Base-by-base conservation (phyloP, 768 basidiomycete species). In the Lentinula sp. region DNA sequence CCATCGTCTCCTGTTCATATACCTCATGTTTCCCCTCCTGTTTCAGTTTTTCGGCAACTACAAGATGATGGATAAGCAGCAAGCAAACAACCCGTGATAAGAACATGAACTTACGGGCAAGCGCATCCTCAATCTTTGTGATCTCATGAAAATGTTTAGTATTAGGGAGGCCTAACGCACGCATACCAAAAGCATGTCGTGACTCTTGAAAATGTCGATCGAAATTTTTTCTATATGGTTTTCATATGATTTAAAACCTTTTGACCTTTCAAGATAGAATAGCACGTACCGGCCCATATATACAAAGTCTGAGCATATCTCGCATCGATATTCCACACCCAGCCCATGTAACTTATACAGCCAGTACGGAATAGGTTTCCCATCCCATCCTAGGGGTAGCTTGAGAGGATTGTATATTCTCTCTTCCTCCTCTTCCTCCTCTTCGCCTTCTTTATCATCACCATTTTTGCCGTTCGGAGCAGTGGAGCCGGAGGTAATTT, bases 71-170 rank as follows among this genome's bases (percentile, higher is more conserved):
- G 42, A 58, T 58, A 37, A 61, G 40, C 37, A 48, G 55, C 43
- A 32, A 39, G 18, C 46, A 35, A 54, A 48, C 16, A 35, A 51
- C 34, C 39, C 11, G 31, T 16, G 21, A 46, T 39, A 32, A 60
- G 46, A 45, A 35, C 35, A 63, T 32, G 9, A 32, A 86, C 94
- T 66, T 71, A 98, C 96, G 78, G 35, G 94, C 85, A 60, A 99
- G 84, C 0, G 95, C 97, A 76, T 99, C 97, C 68, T 95, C 91
- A 65, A 99, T 99, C 56, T 89, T 85, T 28, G 95, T 98, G 62
- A 99, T 98, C 74, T 97, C 97, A 70, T 97, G 95, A 80, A 98
- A 99, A 75, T 99, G 97, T 74, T 96, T 98, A 2, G 96, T 98
- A 65, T 98, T 98, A 1, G 97, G 97, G 61, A 99, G 80, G 39